Evolutionary conservation across 345 rosid genomes (phyloP).

Genomic region (Eutrema yunnanense): DNA sequence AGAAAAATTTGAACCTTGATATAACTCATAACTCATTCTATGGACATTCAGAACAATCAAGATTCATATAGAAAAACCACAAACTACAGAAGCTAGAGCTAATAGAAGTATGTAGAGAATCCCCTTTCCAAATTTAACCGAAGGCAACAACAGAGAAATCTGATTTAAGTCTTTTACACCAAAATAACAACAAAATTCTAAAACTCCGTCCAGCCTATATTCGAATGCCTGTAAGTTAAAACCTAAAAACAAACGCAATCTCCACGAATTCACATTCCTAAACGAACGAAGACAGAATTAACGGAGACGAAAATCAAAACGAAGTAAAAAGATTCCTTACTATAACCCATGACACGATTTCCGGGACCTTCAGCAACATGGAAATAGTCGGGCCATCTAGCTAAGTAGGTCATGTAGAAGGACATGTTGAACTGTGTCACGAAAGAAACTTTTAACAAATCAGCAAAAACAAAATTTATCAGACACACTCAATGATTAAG

Average conservation of each 20-base stretch:
- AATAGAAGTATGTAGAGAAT: not conserved
- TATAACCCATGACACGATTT: conserved; percentile 79
- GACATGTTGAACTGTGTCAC: conserved; percentile 85
- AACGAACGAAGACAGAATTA: not conserved
- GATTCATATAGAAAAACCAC: not conserved
- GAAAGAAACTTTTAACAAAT: not conserved
- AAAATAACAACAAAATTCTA: not conserved
- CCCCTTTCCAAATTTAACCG: not conserved
- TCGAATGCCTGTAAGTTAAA: not conserved
- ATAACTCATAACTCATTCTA: not conserved
- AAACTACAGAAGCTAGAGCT: not conserved
- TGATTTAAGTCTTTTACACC: not conserved
- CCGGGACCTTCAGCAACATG: conserved; percentile 89
- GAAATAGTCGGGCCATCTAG: conserved; percentile 95
- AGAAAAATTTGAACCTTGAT: not conserved
- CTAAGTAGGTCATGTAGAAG: conserved; percentile 93
- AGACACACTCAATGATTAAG: not conserved
- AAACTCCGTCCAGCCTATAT: not conserved
- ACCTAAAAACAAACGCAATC: not conserved
- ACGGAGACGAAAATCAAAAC: not conserved
- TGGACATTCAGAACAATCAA: not conserved
- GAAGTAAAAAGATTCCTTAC: conserved; percentile 28
- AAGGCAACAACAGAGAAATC: not conserved
- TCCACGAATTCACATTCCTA: not conserved
- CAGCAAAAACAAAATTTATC: not conserved